phyloP scores from a whole-genome alignment of 441 rosid genomes.

The California macrophylla region DNA sequence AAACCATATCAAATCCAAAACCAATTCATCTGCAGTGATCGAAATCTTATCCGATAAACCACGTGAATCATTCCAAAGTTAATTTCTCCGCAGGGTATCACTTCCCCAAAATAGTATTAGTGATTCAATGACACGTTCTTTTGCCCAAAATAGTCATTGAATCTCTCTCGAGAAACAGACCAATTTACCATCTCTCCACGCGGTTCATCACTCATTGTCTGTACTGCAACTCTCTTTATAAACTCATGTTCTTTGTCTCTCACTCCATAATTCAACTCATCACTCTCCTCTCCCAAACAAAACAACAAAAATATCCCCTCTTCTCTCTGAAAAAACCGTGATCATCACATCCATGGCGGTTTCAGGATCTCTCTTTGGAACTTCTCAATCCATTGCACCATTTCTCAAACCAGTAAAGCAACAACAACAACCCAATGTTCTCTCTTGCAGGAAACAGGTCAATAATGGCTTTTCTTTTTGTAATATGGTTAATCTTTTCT shows the following conservation, averaged over 20 bases:
- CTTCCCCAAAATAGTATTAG: not conserved
- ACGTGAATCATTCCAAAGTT: no score
- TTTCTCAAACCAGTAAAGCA: constrained; percentile 13
- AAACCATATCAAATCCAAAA: no score
- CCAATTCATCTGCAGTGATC: no score
- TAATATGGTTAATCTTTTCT: not conserved
- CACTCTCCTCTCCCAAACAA: not conserved
- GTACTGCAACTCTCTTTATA: not conserved
- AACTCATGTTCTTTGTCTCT: not conserved
- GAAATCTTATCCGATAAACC: no score
- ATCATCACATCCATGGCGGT: constrained; percentile 32
- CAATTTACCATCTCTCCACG: not conserved
- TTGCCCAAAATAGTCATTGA: not conserved
- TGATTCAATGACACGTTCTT: not conserved
- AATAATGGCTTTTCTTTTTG: not conserved
- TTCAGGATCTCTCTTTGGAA: constrained; percentile 17
- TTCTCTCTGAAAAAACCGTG: not conserved
- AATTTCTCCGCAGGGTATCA: not conserved
- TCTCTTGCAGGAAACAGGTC: constrained; percentile 31
- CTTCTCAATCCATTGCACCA: constrained; percentile 21
- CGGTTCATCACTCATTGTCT: no score
- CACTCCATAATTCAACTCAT: not conserved
- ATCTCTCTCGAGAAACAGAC: not conserved
- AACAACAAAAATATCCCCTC: no score
- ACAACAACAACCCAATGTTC: constrained; percentile 8